Conservation (phyloP, 805 yeast genomes). For the Martiniozyma abietophila region DNA sequence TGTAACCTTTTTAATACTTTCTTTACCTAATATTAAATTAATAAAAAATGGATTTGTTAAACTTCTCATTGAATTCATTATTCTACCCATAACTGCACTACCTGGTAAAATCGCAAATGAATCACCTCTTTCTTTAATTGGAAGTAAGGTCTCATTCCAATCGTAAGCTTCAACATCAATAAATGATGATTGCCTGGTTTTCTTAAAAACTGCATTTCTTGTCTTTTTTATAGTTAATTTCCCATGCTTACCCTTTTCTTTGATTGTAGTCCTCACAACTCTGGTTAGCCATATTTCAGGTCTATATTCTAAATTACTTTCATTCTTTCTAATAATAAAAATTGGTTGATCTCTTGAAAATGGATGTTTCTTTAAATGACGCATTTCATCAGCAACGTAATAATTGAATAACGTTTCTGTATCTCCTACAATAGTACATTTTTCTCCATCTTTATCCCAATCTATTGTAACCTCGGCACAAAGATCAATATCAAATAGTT, state of each 20-base stretch:
- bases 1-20: slow-evolving; percentile 29
- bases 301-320: slow-evolving; percentile 27
- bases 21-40: slow-evolving; percentile 22
- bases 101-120: slow-evolving; percentile 43
- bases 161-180: slow-evolving; percentile 42
- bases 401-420: slow-evolving; percentile 38
- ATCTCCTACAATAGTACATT: slow-evolving; percentile 34
- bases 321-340: slow-evolving; percentile 37
- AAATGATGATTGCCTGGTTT: slow-evolving; percentile 15
- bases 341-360: slow-evolving; percentile 51
- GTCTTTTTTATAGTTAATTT: slow-evolving; percentile 12
- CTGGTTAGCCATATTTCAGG: slow-evolving; percentile 43
- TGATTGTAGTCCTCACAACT: slow-evolving; percentile 38
- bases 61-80: slow-evolving; percentile 56
- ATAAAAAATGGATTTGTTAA: slow-evolving; percentile 45
- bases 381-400: slow-evolving; percentile 42
- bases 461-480: slow-evolving; percentile 36
- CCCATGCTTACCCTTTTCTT: slow-evolving; percentile 22
- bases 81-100: slow-evolving; percentile 53
- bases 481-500: slow-evolving; percentile 38
- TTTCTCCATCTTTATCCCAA: slow-evolving; percentile 18
- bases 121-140: slow-evolving; percentile 21
- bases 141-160: slow-evolving; percentile 40
- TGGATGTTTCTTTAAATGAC: slow-evolving; percentile 47
- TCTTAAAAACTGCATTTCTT: slow-evolving; percentile 9